phyloP scores from a whole-genome alignment of 495 filamentous ascomycete species.

The Hypoxylon fragiforme region DNA sequence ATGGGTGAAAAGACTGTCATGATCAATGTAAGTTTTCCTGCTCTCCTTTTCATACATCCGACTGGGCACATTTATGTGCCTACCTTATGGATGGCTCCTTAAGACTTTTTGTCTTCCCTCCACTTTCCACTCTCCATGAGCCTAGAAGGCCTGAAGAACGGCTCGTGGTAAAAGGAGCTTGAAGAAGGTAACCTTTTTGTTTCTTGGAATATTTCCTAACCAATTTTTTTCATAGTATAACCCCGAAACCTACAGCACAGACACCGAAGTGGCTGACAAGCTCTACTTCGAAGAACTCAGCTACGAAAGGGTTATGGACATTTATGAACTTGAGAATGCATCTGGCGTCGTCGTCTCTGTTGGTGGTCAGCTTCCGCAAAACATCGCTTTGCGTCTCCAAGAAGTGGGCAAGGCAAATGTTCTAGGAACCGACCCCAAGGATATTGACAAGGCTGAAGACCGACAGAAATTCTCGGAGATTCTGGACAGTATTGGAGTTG shows the following conservation, averaged over 20 bases:
- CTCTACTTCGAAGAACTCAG: constrained; percentile 97
- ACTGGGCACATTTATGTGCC: too few relatives aligned
- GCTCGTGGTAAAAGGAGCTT: too few relatives aligned
- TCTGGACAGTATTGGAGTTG: constrained; percentile 89
- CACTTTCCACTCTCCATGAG: too few relatives aligned
- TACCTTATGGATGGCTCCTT: too few relatives aligned
- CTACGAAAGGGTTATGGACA: constrained; percentile 98
- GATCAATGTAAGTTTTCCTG: constrained; percentile 69
- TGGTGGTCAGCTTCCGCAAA: constrained; percentile 94
- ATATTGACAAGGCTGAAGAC: constrained; percentile 97
- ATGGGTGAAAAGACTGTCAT: constrained; percentile 98
- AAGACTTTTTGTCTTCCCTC: too few relatives aligned
- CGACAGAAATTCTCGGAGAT: constrained; percentile 98
- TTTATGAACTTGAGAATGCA: constrained; percentile 89
- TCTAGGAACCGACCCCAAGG: constrained; percentile 85
- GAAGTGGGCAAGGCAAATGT: constrained; percentile 86
- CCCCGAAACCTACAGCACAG: constrained; percentile 86
- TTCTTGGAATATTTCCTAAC: constrained; percentile 24
- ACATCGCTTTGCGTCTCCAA: constrained; percentile 94
- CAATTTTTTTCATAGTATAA: constrained; percentile 56
- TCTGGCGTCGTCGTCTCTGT: constrained; percentile 92
- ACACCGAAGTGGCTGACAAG: constrained; percentile 92
- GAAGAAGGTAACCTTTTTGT: not conserved
- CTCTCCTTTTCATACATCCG: not conserved
- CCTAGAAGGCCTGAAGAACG: too few relatives aligned